Conservation (phyloP, 1,284 basidiomycete species). For the Phellinidium pouzarii region DNA sequence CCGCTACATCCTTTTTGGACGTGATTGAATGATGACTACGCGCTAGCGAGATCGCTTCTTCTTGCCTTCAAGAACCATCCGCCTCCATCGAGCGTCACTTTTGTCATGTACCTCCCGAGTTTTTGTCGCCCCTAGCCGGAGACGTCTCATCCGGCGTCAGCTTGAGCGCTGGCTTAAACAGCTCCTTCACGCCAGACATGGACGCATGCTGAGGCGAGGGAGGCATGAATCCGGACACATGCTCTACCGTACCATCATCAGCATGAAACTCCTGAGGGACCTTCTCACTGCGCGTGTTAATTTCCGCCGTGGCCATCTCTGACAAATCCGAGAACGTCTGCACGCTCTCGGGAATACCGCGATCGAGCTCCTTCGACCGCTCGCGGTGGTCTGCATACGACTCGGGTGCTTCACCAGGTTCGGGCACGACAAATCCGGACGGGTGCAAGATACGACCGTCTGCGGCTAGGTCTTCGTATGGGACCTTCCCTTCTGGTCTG, state of each 20-base stretch:
- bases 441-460: conserved; percentile 6
- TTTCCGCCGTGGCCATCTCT: conserved; percentile 11
- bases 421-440: conserved; percentile 12
- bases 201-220: conserved; percentile 24
- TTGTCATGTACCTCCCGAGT: background rate
- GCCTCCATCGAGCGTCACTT: too few species aligned
- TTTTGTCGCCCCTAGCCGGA: background rate
- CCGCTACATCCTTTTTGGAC: too few species aligned
- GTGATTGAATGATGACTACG: too few species aligned
- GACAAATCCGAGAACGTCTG: conserved; percentile 11
- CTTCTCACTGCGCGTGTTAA: conserved; percentile 5
- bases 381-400: background rate
- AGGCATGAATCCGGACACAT: conserved; percentile 30
- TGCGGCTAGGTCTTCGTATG: background rate
- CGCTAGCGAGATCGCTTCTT: too few species aligned
- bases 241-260: conserved; percentile 27
- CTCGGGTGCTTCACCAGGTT: conserved; percentile 4
- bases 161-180: conserved; percentile 11
- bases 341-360: conserved; percentile 11
- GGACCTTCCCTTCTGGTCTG: conserved; percentile 7
- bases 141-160: background rate
- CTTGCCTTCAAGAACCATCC: background rate
- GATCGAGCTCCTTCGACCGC: background rate
- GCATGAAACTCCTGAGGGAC: conserved; percentile 24
- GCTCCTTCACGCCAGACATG: conserved; percentile 9